Percentiles rank a stretch among this genome's conserved stretches.
These are phyloP conservation scores for Epichloe brachyelytri DNA, from an alignment of 2,329 filamentous ascomycete genomes.

Conservation along the genomic window DNA sequence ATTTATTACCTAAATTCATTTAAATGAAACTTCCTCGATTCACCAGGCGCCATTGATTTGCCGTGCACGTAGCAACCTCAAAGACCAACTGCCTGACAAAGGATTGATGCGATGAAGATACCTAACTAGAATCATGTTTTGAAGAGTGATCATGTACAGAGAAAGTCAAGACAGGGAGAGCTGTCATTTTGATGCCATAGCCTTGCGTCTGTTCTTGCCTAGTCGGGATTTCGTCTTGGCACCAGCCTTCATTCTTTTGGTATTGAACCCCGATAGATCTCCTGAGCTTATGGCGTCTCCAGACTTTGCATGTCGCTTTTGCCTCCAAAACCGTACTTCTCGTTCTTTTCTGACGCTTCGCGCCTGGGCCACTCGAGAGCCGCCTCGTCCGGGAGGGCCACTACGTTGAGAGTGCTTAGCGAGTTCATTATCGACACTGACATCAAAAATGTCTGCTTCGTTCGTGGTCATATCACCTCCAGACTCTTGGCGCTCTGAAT, in stretches of 20 bases:
- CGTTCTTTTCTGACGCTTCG: slow-evolving; percentile 86
- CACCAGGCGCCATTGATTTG: too few relatives aligned
- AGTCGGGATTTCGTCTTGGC: slow-evolving; percentile 29
- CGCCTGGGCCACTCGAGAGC: slow-evolving; percentile 11
- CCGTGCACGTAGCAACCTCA: too few relatives aligned
- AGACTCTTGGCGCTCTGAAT: slow-evolving; percentile 70
- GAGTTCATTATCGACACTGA: slow-evolving; percentile 63
- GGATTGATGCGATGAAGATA: neutral
- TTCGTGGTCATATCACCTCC: slow-evolving; percentile 49
- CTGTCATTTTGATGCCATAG: slow-evolving; percentile 17
- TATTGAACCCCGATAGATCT: slow-evolving; percentile 70
- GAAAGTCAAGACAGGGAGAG: neutral
- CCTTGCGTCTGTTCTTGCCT: slow-evolving; percentile 40
- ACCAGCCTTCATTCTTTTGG: slow-evolving; percentile 66
- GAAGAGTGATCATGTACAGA: neutral
- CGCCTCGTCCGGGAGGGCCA: slow-evolving; percentile 23
- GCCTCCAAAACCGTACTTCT: slow-evolving; percentile 89
- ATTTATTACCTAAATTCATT: too few relatives aligned
- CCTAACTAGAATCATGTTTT: neutral
- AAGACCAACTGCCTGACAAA: too few relatives aligned
- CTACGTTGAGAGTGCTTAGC: slow-evolving; percentile 24
- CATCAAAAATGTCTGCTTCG: slow-evolving; percentile 83
- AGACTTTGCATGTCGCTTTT: slow-evolving; percentile 89
- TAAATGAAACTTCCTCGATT: too few relatives aligned
- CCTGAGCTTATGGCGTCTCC: slow-evolving; percentile 73